Evolutionary conservation across 345 rosid species (phyloP).

Genomic region (Gossypium mustelinum): DNA sequence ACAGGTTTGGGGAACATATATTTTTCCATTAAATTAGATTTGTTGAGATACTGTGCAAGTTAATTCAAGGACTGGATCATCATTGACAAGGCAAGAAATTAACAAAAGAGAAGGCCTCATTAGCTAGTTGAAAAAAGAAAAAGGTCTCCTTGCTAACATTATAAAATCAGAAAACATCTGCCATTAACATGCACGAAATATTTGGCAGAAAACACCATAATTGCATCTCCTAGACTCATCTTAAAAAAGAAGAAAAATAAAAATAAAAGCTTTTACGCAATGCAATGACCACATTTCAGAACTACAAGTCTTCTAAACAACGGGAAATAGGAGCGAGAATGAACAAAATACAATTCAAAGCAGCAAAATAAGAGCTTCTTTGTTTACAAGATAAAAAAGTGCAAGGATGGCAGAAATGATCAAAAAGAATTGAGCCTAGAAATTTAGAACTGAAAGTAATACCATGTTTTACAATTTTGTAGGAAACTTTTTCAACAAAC

Average conservation of each 20-base stretch:
- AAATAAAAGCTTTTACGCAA: neutral
- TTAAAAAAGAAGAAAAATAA: neutral
- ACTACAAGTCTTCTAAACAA: neutral
- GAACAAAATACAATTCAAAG: neutral
- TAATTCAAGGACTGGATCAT: neutral
- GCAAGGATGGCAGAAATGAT: neutral
- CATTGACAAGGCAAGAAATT: neutral
- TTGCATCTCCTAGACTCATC: neutral
- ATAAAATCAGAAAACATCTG: neutral
- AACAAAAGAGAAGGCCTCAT: neutral
- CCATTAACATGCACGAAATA: neutral
- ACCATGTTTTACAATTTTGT: neutral
- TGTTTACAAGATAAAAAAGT: slow-evolving; percentile 6
- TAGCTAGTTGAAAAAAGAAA: neutral
- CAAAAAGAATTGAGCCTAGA: neutral
- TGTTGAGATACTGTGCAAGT: neutral
- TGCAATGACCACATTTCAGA: neutral
- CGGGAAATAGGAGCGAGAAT: neutral
- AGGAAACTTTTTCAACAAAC: neutral
- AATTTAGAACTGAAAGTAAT: neutral
- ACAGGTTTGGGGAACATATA: neutral
- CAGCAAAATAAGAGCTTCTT: neutral
- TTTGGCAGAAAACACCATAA: neutral
- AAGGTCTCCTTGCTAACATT: neutral
- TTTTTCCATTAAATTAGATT: neutral